phyloP scores from a whole-genome alignment of 768 basidiomycete genomes.

The Tephrocybe sp. region DNA sequence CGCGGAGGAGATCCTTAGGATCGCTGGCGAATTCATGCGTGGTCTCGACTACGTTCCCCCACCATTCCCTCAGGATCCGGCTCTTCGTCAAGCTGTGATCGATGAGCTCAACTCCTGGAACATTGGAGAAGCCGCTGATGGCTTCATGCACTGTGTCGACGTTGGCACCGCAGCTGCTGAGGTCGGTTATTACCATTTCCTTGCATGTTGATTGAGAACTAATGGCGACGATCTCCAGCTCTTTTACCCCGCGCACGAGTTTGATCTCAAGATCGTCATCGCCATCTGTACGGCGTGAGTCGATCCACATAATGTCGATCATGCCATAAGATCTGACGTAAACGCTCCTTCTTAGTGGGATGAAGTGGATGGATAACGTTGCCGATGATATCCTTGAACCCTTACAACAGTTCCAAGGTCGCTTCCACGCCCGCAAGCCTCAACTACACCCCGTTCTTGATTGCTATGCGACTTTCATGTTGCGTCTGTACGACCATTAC shows the following conservation, averaged over 20 bases:
- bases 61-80: constrained; percentile 4
- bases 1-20: constrained; percentile 4
- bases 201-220: not conserved
- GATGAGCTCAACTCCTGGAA: constrained; percentile 10
- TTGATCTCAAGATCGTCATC: constrained; percentile 11
- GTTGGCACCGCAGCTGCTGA: constrained; percentile 6
- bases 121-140: constrained; percentile 4
- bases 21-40: constrained; percentile 3
- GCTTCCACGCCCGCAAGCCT: constrained; percentile 8
- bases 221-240: constrained; percentile 3
- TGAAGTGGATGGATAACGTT: constrained; percentile 14
- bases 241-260: constrained; percentile 11
- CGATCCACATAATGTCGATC: too few relatives aligned
- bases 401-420: constrained; percentile 6
- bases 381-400: constrained; percentile 10
- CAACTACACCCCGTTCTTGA: constrained; percentile 12
- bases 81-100: constrained; percentile 6
- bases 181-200: not conserved
- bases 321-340: too few relatives aligned
- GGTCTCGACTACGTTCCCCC: constrained; percentile 5
- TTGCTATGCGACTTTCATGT: constrained; percentile 7
- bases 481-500: constrained; percentile 11
- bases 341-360: not conserved
- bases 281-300: constrained; percentile 9
- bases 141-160: constrained; percentile 5